phyloP scores from a whole-genome alignment of 352 stramenopile species.

The Phytophthora citricola region DNA sequence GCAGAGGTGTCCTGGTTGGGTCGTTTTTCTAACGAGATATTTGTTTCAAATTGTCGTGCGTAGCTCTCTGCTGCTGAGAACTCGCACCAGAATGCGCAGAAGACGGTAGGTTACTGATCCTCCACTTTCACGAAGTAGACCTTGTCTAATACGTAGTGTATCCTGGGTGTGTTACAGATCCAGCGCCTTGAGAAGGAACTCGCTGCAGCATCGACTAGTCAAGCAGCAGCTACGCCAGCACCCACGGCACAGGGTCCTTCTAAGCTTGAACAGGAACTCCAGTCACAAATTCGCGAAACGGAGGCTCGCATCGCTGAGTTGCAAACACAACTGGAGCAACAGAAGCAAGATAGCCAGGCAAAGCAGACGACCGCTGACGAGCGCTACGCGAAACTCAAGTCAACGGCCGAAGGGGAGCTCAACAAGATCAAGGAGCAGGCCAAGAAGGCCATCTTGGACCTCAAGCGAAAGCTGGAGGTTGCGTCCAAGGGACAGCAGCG shows the following conservation, averaged over 20 bases:
- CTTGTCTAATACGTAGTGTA: not conserved
- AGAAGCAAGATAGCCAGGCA: slow-evolving; percentile 45
- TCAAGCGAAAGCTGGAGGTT: slow-evolving; percentile 78
- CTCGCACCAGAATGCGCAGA: slow-evolving; percentile 45
- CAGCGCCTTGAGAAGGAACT: slow-evolving; percentile 68
- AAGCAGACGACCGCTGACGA: slow-evolving; percentile 68
- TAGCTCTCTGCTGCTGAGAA: slow-evolving; percentile 50
- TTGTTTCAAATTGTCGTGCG: not conserved
- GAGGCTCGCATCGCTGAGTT: slow-evolving; percentile 43
- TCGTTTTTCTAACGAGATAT: not conserved
- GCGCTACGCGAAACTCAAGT: slow-evolving; percentile 81
- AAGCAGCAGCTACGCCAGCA: slow-evolving; percentile 41
- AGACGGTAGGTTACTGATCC: slow-evolving; percentile 47
- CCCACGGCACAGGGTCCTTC: slow-evolving; percentile 27
- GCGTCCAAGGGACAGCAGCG: slow-evolving; percentile 65
- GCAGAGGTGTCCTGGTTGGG: not conserved
- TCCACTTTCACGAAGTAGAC: not conserved
- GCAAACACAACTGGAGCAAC: slow-evolving; percentile 59
- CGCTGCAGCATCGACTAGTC: slow-evolving; percentile 31
- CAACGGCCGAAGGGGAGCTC: slow-evolving; percentile 74
- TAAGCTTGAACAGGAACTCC: slow-evolving; percentile 42
- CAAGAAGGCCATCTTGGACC: slow-evolving; percentile 87
- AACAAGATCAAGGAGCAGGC: slow-evolving; percentile 89
- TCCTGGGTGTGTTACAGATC: slow-evolving; percentile 41
- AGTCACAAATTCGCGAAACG: slow-evolving; percentile 53